A percentile compares a stretch with the other conserved stretches of the same genome.
Conservation (phyloP, 495 filamentous ascomycete genomes). For the Acidiella bohemica region DNA sequence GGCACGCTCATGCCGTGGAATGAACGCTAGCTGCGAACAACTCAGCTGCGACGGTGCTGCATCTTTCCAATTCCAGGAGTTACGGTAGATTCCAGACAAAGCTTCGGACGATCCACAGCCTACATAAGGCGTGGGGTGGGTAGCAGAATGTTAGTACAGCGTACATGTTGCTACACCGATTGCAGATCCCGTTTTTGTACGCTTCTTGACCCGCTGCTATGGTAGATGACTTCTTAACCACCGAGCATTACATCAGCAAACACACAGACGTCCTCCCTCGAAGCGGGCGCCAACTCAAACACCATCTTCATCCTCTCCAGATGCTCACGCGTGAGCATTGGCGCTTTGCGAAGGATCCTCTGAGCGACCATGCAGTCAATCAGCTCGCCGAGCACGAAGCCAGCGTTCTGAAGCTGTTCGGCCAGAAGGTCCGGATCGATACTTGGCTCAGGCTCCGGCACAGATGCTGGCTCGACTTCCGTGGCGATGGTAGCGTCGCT, state of each 20-base stretch:
- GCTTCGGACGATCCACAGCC: too few species aligned
- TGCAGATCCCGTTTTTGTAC: too few species aligned
- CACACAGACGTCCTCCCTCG: neutral
- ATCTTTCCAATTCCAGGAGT: too few species aligned
- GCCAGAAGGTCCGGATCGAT: slow-evolving; percentile 1
- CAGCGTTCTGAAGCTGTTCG: neutral
- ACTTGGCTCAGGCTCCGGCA: neutral
- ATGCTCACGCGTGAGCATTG: slow-evolving; percentile 1
- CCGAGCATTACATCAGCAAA: slow-evolving; percentile 4
- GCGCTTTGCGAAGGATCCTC: neutral
- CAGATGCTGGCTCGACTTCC: neutral
- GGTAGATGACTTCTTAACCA: too few species aligned
- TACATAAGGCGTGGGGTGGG: too few species aligned
- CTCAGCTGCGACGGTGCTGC: too few species aligned
- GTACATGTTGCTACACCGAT: too few species aligned
- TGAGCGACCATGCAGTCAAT: neutral
- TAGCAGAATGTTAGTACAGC: too few species aligned
- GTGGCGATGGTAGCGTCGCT: neutral
- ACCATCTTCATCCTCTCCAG: slow-evolving; percentile 1
- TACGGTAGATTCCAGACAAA: too few species aligned
- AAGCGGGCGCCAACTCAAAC: slow-evolving; percentile 3
- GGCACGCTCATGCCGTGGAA: too few species aligned
- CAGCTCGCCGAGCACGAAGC: slow-evolving; percentile 1
- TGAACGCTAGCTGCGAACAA: too few species aligned
- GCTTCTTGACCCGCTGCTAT: too few species aligned